phyloP scores from a whole-genome alignment of 495 filamentous ascomycete species.

The Neurospora sp. region DNA sequence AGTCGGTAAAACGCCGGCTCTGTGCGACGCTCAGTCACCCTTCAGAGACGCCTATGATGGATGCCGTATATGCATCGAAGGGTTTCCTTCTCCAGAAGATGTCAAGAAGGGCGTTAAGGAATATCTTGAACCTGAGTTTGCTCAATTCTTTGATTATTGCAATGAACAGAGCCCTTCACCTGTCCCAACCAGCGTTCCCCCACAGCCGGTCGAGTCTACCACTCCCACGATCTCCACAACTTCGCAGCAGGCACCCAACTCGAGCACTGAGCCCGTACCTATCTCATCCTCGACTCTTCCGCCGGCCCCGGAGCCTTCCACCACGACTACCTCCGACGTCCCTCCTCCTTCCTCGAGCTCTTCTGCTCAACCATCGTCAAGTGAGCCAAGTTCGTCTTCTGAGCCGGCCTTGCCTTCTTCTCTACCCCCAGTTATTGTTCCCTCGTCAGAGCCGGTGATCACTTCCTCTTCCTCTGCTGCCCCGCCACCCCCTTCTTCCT shows the following conservation, averaged over 20 bases:
- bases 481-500: not conserved
- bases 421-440: not conserved
- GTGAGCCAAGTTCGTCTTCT: slow-evolving; percentile 1
- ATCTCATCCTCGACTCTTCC: slow-evolving; percentile 16
- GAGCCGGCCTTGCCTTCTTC: not conserved
- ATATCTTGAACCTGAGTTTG: slow-evolving; percentile 15
- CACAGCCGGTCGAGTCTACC: slow-evolving; percentile 13
- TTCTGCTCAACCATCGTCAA: not conserved
- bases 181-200: not conserved
- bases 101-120: not conserved
- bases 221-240: slow-evolving; percentile 11
- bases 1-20: slow-evolving; percentile 32
- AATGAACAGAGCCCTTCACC: not conserved
- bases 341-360: not conserved
- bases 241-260: slow-evolving; percentile 17
- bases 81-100: too few relatives aligned
- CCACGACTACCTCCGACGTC: slow-evolving; percentile 10
- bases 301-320: slow-evolving; percentile 7
- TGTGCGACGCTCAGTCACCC: slow-evolving; percentile 25
- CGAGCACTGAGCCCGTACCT: slow-evolving; percentile 10
- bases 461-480: not conserved
- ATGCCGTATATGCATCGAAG: not conserved
- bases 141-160: slow-evolving; percentile 28
- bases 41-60: not conserved
- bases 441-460: not conserved